Percentiles rank a stretch among this genome's conserved stretches.
Evolutionary conservation across 108 stramenopile genomes (phyloP).

Genomic region (Craspedostauros australis): DNA sequence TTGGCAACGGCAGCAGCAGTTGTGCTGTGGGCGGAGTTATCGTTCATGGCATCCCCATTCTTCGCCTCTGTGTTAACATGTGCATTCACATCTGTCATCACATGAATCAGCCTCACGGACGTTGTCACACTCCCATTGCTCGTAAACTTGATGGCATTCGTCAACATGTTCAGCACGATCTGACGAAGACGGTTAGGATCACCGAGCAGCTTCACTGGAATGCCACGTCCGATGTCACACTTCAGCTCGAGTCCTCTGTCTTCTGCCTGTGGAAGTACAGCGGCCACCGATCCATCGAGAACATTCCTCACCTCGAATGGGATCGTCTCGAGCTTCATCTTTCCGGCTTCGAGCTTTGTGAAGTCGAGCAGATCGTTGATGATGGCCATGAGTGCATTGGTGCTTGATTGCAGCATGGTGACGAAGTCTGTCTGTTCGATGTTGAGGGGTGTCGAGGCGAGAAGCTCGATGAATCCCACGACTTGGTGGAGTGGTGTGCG

Average conservation of each 20-base stretch:
- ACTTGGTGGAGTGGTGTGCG: conserved; percentile 65
- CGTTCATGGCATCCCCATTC: too few relatives aligned
- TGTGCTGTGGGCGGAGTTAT: too few relatives aligned
- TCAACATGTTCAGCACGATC: conserved; percentile 50
- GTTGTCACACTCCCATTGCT: conserved; percentile 23
- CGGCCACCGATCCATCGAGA: conserved; percentile 30
- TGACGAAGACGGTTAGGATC: conserved; percentile 61
- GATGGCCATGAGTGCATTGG: conserved; percentile 32
- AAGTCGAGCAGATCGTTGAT: conserved; percentile 46
- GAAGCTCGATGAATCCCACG: conserved; percentile 51
- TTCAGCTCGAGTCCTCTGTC: conserved; percentile 24
- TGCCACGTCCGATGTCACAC: conserved; percentile 3
- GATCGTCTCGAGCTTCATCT: conserved; percentile 40
- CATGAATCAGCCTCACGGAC: too few relatives aligned
- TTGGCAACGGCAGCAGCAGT: too few relatives aligned
- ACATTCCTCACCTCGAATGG: conserved; percentile 32
- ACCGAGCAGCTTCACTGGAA: conserved; percentile 28
- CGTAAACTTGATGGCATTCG: conserved; percentile 63
- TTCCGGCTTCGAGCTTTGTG: conserved; percentile 46
- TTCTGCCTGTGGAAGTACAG: conserved; percentile 13
- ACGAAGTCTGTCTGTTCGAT: conserved; percentile 31
- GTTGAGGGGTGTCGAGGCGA: conserved; percentile 23
- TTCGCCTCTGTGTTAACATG: too few relatives aligned
- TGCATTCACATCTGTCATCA: too few relatives aligned
- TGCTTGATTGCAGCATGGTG: conserved; percentile 21